Evolutionary conservation across 2,329 filamentous ascomycete genomes (phyloP), one percentile per base, ranked within the genome.

Genomic region (Pseudocercospora macadamiae): DNA sequence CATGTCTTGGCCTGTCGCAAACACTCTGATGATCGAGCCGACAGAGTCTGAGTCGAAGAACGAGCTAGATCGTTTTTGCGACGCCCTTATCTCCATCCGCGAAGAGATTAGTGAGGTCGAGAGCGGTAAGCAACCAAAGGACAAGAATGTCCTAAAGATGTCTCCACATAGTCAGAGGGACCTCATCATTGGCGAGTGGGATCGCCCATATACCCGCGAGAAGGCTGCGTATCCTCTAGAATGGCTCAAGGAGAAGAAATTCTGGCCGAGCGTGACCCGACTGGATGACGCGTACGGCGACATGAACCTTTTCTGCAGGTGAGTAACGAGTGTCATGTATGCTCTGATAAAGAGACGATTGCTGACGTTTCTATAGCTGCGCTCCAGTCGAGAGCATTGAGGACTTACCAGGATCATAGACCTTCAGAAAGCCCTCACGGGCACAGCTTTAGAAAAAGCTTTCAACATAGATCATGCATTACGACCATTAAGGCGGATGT

Each of bases 1-100:
- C 54, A 97, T 97, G 93, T 92, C 88, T 73, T 97, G 91, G 90
- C 93, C 93, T 1, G 92, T 97, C 2, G 85, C 91, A 53, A 96
- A 96, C 77, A 97, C 93, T 0, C 85, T 97, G 44, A 97, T 97
- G 93, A 96, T 97, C 66, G 93, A 97, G 80, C 93, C 93, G 2
- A 97, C 93, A 0, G 93, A 97, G 78, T 93, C 89, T 12, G 93
- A 97, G 80, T 90, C 86, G 76, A 93, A 95, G 75, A 89, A 89
- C 63, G 93, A 97, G 80, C 85, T 97, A 2, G 93, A 97, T 75
- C 88, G 93, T 19, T 97, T 97, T 81, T 90, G 92, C 62, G 89
- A 97, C 64, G 91, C 93, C 0, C 80, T 97, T 39, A 90, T 97
- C 68, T 86, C 85, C 56, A 97, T 97, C 72, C 86, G 93, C 16